Evolutionary conservation across 2,329 filamentous ascomycete species (phyloP).

Genomic region (Trichoderma sp.): DNA sequence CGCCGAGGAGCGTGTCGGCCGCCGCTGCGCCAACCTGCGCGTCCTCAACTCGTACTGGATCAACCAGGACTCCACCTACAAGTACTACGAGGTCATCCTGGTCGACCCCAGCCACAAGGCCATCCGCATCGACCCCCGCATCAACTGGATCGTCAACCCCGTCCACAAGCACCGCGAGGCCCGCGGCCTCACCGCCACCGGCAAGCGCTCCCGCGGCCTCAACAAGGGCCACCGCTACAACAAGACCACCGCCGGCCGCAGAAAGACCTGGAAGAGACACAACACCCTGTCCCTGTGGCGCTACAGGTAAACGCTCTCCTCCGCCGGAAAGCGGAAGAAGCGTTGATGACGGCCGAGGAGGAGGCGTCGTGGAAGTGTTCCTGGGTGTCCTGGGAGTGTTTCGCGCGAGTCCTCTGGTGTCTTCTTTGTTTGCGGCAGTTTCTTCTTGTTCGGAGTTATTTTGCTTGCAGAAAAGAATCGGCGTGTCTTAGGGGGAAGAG

Average conservation of each 20-base stretch:
- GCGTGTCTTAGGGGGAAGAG: not conserved
- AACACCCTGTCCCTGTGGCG: slow-evolving; percentile 99
- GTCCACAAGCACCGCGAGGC: slow-evolving; percentile 99
- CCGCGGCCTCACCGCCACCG: slow-evolving; percentile 94
- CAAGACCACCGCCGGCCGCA: slow-evolving; percentile 95
- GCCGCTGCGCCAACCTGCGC: slow-evolving; percentile 97
- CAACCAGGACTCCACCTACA: slow-evolving; percentile 99
- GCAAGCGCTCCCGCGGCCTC: slow-evolving; percentile 99
- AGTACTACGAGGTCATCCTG: slow-evolving; percentile 99
- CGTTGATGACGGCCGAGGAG: not conserved
- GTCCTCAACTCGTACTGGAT: slow-evolving; percentile 99
- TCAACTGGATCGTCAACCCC: slow-evolving; percentile 99
- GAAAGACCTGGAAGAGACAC: slow-evolving; percentile 99
- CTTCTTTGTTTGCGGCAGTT: slow-evolving; percentile 23
- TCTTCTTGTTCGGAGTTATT: not conserved
- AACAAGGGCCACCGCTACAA: slow-evolving; percentile 99
- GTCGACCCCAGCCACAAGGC: slow-evolving; percentile 99
- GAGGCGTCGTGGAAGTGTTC: not conserved
- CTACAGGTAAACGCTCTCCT: slow-evolving; percentile 71
- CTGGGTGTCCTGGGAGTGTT: not conserved
- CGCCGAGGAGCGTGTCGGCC: slow-evolving; percentile 99
- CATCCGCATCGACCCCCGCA: slow-evolving; percentile 97
- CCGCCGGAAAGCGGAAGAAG: slow-evolving; percentile 18
- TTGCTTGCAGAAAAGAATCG: not conserved
- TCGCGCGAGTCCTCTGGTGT: not conserved